Conservation (phyloP, 2,329 filamentous ascomycete genomes). For the Colletotrichum agaves region DNA sequence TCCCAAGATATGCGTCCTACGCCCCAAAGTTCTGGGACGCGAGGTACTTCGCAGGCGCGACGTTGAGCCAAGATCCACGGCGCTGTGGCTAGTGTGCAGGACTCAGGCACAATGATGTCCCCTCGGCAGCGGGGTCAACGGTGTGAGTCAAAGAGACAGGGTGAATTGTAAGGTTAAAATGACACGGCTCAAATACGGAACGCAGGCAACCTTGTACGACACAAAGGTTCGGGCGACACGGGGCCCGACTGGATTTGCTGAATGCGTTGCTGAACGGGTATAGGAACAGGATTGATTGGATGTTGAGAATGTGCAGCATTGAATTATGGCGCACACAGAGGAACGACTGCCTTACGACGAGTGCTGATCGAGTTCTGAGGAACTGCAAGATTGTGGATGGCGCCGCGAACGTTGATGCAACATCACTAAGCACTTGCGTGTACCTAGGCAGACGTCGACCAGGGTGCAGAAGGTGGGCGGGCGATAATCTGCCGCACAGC, state of each 20-base stretch:
- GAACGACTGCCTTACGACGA: conserved; percentile 24
- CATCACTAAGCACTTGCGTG: conserved; percentile 28
- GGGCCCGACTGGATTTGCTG: not conserved
- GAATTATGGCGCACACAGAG: not conserved
- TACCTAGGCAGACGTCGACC: conserved; percentile 7
- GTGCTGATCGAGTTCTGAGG: not conserved
- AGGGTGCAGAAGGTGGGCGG: not conserved
- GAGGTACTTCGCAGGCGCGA: conserved; percentile 9
- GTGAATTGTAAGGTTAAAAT: conserved; percentile 12
- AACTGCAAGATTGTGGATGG: conserved; percentile 3
- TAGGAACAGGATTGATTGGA: not conserved
- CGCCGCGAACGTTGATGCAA: conserved; percentile 20
- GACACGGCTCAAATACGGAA: conserved; percentile 32
- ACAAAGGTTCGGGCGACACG: conserved; percentile 9
- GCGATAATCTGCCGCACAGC: not conserved
- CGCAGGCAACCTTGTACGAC: not conserved
- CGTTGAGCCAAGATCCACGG: conserved; percentile 13
- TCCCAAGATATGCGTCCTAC: too few relatives aligned
- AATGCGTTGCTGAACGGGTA: not conserved
- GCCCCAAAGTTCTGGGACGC: not conserved
- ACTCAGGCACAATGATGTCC: not conserved
- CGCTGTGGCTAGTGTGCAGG: not conserved
- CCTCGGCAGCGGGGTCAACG: conserved; percentile 10
- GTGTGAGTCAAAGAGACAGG: conserved; percentile 28
- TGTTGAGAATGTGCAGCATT: not conserved